phyloP scores from a whole-genome alignment of 1,284 basidiomycete genomes.

The Ganoderma lucidum region DNA sequence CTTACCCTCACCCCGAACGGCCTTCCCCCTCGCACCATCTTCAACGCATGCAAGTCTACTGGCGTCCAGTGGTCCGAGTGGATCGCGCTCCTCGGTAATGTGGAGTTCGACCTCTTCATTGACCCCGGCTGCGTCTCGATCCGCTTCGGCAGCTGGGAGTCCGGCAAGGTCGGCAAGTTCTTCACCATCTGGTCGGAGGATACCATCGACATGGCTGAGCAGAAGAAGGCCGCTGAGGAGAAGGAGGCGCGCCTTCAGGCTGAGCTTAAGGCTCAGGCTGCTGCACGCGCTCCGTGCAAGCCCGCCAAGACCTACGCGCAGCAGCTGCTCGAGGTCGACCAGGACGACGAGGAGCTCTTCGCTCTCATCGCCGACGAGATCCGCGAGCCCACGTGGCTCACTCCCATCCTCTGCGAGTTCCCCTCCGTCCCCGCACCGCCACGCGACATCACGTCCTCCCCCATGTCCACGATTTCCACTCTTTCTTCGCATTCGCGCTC shows the following conservation, averaged over 20 bases:
- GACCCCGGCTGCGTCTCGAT: slow-evolving; percentile 79
- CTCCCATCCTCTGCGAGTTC: slow-evolving; percentile 68
- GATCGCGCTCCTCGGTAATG: slow-evolving; percentile 70
- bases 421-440: slow-evolving; percentile 48
- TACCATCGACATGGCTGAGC: slow-evolving; percentile 25
- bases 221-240: slow-evolving; percentile 27
- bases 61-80: slow-evolving; percentile 81
- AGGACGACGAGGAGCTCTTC: slow-evolving; percentile 75
- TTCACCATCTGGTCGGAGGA: slow-evolving; percentile 72
- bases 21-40: slow-evolving; percentile 73
- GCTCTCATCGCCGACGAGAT: slow-evolving; percentile 76
- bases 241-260: slow-evolving; percentile 49
- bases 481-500: slow-evolving; percentile 73
- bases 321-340: slow-evolving; percentile 71
- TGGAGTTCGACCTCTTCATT: slow-evolving; percentile 79
- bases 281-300: slow-evolving; percentile 31
- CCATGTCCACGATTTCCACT: slow-evolving; percentile 63
- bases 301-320: slow-evolving; percentile 71
- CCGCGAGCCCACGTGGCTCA: slow-evolving; percentile 69
- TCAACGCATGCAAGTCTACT: slow-evolving; percentile 70
- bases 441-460: slow-evolving; percentile 50
- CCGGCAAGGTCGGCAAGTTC: slow-evolving; percentile 49
- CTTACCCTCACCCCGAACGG: slow-evolving; percentile 73
- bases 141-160: slow-evolving; percentile 55
- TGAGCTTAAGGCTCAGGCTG: slow-evolving; percentile 38